A percentile compares a stretch with the other conserved stretches of the same genome.
These are phyloP conservation scores for Cryphonectria nitschkei DNA, from an alignment of 2,329 filamentous ascomycete species.

Conservation along the genomic window DNA sequence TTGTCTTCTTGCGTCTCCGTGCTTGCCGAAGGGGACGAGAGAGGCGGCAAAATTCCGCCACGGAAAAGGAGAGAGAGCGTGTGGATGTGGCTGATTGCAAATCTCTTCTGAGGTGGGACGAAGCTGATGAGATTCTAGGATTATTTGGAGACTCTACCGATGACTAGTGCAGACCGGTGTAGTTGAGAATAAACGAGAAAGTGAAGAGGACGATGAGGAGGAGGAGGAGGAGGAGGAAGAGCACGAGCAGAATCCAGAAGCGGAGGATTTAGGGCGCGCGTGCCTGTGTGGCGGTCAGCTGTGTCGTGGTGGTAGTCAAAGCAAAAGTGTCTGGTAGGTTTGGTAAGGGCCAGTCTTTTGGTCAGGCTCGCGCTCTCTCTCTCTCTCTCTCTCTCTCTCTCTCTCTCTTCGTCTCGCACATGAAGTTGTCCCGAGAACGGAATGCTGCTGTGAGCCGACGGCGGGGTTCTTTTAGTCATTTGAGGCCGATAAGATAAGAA, in stretches of 20 bases:
- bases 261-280: too few relatives aligned
- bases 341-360: background rate
- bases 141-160: constrained; percentile 20
- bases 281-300: background rate
- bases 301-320: background rate
- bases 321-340: constrained; percentile 10
- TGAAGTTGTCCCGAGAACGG: constrained; percentile 2
- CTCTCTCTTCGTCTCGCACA: background rate
- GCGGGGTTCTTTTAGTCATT: constrained; percentile 24
- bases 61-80: background rate
- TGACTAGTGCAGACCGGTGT: constrained; percentile 11
- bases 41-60: background rate
- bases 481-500: constrained; percentile 15
- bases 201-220: background rate
- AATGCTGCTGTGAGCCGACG: constrained; percentile 12
- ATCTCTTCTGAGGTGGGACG: constrained; percentile 10
- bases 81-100: constrained; percentile 15
- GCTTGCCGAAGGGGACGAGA: background rate
- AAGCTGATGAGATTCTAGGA: constrained; percentile 13
- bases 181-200: background rate
- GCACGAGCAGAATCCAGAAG: background rate
- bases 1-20: background rate
- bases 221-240: background rate
- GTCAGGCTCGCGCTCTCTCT: constrained; percentile 8
- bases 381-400: background rate